A percentile compares a stretch with the other conserved stretches of the same genome.
These are phyloP conservation scores for Exobasidium cylindrosporum DNA, from an alignment of 1,284 basidiomycete genomes.

Conservation along the genomic window DNA sequence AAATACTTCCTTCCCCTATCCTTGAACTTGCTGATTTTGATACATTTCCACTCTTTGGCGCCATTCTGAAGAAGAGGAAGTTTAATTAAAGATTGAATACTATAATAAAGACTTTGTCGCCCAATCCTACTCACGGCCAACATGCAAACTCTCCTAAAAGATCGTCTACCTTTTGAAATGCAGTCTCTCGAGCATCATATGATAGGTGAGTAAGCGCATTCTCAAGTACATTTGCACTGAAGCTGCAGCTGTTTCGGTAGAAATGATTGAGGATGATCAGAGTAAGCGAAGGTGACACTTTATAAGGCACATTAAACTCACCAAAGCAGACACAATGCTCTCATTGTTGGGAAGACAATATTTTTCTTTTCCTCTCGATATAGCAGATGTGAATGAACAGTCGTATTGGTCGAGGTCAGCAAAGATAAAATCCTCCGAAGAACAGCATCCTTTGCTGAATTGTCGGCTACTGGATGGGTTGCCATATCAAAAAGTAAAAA, in stretches of 20 bases:
- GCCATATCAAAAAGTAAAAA: conserved; percentile 55
- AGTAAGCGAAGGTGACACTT: too few species aligned
- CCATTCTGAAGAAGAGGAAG: conserved; percentile 27
- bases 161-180: conserved; percentile 46
- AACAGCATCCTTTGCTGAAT: conserved; percentile 47
- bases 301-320: neutral
- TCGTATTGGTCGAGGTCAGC: conserved; percentile 33
- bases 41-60: conserved; percentile 23
- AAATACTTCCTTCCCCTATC: conserved; percentile 20
- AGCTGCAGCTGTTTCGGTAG: conserved; percentile 23
- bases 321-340: conserved; percentile 47
- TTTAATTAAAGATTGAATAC: neutral
- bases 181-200: conserved; percentile 43
- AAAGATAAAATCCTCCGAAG: conserved; percentile 45
- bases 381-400: conserved; percentile 31
- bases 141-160: conserved; percentile 44
- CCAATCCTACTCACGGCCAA: conserved; percentile 32
- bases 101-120: neutral
- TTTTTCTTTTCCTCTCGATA: conserved; percentile 40
- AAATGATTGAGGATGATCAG: too few species aligned
- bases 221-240: conserved; percentile 50
- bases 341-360: conserved; percentile 38
- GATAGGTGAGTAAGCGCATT: conserved; percentile 50
- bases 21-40: conserved; percentile 14
- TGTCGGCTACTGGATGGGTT: conserved; percentile 52